Evolutionary conservation across 106 monocot species (phyloP).

Genomic region (Platanthera guangdongensis): DNA sequence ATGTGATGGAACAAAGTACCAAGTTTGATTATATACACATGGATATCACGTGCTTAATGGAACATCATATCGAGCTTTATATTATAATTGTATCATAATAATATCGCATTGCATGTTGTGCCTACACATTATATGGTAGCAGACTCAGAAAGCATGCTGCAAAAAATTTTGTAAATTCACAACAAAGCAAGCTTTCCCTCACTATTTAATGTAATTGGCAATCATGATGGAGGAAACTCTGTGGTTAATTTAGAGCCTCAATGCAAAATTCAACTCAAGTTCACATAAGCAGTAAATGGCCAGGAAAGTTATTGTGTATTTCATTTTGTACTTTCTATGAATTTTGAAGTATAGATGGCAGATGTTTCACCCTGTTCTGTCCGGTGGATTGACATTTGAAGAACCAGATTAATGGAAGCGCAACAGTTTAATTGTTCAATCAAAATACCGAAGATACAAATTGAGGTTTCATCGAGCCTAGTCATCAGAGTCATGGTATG

Average conservation of each 20-base stretch:
- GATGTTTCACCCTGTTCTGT: too few relatives aligned
- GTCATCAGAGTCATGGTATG: neutral
- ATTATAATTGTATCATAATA: neutral
- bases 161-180: neutral
- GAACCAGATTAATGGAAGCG: neutral
- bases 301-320: neutral
- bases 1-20: neutral
- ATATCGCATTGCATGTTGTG: neutral
- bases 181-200: neutral
- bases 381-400: too few relatives aligned
- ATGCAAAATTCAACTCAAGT: neutral
- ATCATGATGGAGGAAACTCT: neutral
- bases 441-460: neutral
- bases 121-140: neutral
- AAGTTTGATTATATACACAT: neutral
- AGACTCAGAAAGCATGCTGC: neutral
- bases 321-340: neutral
- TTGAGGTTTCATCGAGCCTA: neutral
- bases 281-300: neutral
- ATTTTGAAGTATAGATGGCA: too few relatives aligned
- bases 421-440: neutral
- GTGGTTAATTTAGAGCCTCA: neutral
- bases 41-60: neutral
- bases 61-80: neutral
- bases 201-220: neutral